phyloP scores from a whole-genome alignment of 2,329 filamentous ascomycete species.

The Penicillium sp. region DNA sequence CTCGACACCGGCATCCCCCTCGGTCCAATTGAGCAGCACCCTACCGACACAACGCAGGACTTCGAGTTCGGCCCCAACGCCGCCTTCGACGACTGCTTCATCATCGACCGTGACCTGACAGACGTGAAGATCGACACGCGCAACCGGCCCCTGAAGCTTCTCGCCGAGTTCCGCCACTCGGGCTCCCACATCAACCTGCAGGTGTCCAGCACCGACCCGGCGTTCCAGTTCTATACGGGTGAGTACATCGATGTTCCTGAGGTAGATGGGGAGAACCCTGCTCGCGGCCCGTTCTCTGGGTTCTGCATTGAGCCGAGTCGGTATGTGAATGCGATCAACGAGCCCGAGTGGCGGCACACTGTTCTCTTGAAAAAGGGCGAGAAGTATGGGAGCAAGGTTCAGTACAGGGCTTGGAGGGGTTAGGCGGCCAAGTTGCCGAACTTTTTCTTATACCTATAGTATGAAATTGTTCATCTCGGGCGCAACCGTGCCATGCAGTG shows the following conservation, averaged over 20 bases:
- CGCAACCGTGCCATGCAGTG: background rate
- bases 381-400: constrained; percentile 77
- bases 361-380: constrained; percentile 83
- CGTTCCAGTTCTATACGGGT: constrained; percentile 97
- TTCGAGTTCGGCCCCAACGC: constrained; percentile 75
- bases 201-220: constrained; percentile 88
- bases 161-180: constrained; percentile 76
- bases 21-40: constrained; percentile 66
- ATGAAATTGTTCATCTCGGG: background rate
- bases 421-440: background rate
- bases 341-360: constrained; percentile 78
- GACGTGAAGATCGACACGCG: constrained; percentile 71
- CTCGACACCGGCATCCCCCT: constrained; percentile 79
- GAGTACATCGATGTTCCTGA: constrained; percentile 79
- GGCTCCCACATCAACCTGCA: constrained; percentile 79
- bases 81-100: constrained; percentile 88
- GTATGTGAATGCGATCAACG: constrained; percentile 87
- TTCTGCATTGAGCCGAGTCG: constrained; percentile 94
- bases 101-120: constrained; percentile 68
- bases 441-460: background rate
- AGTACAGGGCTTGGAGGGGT: constrained; percentile 85
- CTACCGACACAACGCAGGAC: constrained; percentile 65
- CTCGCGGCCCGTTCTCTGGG: constrained; percentile 70
- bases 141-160: constrained; percentile 63
- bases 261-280: constrained; percentile 58